Evolutionary conservation across 2,329 filamentous ascomycete genomes (phyloP).

Genomic region (Macroventuria anomochaeta): DNA sequence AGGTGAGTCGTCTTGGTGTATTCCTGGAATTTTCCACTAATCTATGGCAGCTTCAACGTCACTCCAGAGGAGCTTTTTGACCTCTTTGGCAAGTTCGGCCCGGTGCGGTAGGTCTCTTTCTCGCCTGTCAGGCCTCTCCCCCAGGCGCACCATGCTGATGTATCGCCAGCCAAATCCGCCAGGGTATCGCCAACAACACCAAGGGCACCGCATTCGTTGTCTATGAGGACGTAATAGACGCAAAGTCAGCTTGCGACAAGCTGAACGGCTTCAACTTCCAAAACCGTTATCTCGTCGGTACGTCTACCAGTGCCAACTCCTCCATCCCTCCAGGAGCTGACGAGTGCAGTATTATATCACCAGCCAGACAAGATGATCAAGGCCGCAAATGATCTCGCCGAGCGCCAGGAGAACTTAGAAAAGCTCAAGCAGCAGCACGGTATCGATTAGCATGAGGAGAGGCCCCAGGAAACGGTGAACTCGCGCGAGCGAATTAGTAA

Average conservation of each 20-base stretch:
- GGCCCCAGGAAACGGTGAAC: slow-evolving; percentile 56
- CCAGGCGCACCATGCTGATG: slow-evolving; percentile 28
- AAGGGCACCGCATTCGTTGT: slow-evolving; percentile 99
- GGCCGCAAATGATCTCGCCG: slow-evolving; percentile 91
- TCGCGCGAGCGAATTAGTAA: slow-evolving; percentile 40
- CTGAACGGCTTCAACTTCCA: slow-evolving; percentile 99
- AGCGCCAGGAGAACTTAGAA: slow-evolving; percentile 96
- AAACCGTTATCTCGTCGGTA: slow-evolving; percentile 97
- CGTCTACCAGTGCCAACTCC: slow-evolving; percentile 41
- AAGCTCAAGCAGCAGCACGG: slow-evolving; percentile 97
- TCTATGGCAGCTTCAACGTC: slow-evolving; percentile 84
- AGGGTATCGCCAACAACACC: slow-evolving; percentile 95
- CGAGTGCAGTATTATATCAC: slow-evolving; percentile 69
- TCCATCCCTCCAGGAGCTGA: slow-evolving; percentile 9
- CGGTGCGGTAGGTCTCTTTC: slow-evolving; percentile 75
- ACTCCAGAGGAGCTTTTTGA: slow-evolving; percentile 97
- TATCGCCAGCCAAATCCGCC: slow-evolving; percentile 83
- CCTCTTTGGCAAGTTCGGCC: slow-evolving; percentile 96
- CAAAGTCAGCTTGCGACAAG: slow-evolving; percentile 98
- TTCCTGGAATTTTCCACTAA: slow-evolving; percentile 8
- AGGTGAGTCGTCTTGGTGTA: slow-evolving; percentile 64
- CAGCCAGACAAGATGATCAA: slow-evolving; percentile 81
- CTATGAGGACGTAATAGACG: slow-evolving; percentile 99
- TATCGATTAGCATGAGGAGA: slow-evolving; percentile 77
- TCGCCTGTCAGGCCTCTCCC: slow-evolving; percentile 17